phyloP scores from a whole-genome alignment of 1,139 yeast species.

The Geotrichum restrictum region DNA sequence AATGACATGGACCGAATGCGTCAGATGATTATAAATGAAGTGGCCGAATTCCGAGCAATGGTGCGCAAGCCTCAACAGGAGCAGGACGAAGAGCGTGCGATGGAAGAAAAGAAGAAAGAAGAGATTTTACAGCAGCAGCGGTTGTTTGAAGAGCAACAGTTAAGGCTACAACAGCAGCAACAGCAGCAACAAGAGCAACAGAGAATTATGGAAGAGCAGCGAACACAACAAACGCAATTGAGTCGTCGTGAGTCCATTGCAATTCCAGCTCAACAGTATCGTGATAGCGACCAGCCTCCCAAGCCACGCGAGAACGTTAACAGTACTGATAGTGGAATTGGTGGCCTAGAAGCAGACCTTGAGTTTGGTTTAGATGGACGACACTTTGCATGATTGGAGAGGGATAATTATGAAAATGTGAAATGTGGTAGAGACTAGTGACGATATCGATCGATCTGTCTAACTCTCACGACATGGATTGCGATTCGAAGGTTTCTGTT shows the following conservation, averaged over 20 bases:
- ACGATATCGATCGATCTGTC: too few species aligned
- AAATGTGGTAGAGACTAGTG: too few species aligned
- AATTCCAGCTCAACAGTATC: slow-evolving; percentile 38
- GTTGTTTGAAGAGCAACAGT: slow-evolving; percentile 12
- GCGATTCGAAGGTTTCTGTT: too few species aligned
- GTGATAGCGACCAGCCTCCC: slow-evolving; percentile 45
- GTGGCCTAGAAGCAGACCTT: slow-evolving; percentile 51
- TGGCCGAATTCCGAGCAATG: slow-evolving; percentile 67
- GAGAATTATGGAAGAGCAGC: background rate
- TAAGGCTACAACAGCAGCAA: slow-evolving; percentile 25
- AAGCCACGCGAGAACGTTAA: slow-evolving; percentile 42
- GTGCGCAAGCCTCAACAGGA: slow-evolving; percentile 64
- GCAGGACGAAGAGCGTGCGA: slow-evolving; percentile 52
- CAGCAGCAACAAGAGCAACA: slow-evolving; percentile 29
- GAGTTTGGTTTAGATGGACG: slow-evolving; percentile 56
- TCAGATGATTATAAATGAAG: slow-evolving; percentile 77
- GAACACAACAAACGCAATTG: slow-evolving; percentile 6
- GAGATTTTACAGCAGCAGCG: slow-evolving; percentile 25
- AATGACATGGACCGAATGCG: slow-evolving; percentile 77
- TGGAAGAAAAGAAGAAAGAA: slow-evolving; percentile 28
- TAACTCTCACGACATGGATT: too few species aligned
- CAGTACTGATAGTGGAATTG: slow-evolving; percentile 23
- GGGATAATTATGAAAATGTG: too few species aligned
- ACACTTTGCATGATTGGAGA: slow-evolving; percentile 6
- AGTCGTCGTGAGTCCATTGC: slow-evolving; percentile 24